Base-by-base conservation (phyloP, 2,329 filamentous ascomycete species). In the Fusarium hostae region DNA sequence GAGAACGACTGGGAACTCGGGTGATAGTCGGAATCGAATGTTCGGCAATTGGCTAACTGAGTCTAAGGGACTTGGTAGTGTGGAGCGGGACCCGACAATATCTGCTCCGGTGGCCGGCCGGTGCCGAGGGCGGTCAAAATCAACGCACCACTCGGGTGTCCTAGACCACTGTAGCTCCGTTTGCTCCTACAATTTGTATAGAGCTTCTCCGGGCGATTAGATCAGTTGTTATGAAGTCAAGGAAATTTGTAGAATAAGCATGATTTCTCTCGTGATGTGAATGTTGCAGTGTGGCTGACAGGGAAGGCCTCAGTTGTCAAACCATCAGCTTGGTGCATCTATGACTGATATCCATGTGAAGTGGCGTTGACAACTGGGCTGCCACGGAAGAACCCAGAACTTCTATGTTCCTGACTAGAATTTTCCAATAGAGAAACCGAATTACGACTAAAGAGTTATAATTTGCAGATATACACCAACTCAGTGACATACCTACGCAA, bases 11-110 rank as follows among this genome's bases (percentile, higher is more conserved):
- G 43, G 60, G 59, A 39, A 72, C 75, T 70, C 72, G 68, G 67
- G 48, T 69, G 75, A 75, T 75, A 65, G 74, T 75, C 68, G 72
- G 68, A 77, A 77, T 77, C 75, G 75, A 75, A 77, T 77, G 75
- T 77, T 77, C 48, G 56, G 58, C 75, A 72, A 75, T 77, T 76
- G 75, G 51, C 57, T 66, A 24, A 68, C 66, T 63, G 28, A 54
- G 51, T 37, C 54, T 61, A 51, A 47, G 41, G 47, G 43, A 45
- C 47, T 45, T 57, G 41, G 47, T 47, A 64, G 30, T 52, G 55
- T 51, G 57, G 63, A 57, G 63, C 47, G 41, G 57, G 59, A 51
- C 57, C 47, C 47, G 57, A 45, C 59, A 44, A 24, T 56, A n/a
- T 56, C 39, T 32, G 22, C 51, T 71, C 63, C 58, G 63, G 56